These are phyloP conservation scores for Hypocreales sp. DNA, from an alignment of 2,329 filamentous ascomycete species.

Conservation along the genomic window DNA sequence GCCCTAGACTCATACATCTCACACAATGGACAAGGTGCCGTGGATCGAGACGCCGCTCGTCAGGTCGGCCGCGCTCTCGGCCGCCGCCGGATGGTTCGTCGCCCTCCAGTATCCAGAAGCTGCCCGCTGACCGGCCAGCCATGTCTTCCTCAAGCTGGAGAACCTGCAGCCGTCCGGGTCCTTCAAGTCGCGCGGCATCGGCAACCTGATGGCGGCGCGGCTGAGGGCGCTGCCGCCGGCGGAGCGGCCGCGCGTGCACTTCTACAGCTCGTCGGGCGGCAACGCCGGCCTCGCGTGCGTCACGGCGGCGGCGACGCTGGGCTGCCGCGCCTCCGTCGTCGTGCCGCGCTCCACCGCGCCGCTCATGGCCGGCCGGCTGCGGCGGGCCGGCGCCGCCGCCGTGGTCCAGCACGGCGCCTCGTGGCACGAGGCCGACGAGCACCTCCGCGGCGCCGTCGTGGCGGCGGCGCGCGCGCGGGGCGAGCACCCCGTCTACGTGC, in stretches of 20 bases:
- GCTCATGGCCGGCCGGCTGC: conserved; percentile 53
- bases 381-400: conserved; percentile 40
- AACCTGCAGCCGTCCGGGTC: conserved; percentile 68
- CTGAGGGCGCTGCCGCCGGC: conserved; percentile 12
- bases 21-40: too few relatives aligned
- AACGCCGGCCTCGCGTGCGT: conserved; percentile 71
- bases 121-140: too few relatives aligned
- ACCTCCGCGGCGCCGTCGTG: conserved; percentile 41
- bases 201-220: conserved; percentile 46
- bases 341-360: conserved; percentile 50
- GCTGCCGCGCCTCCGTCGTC: conserved; percentile 52
- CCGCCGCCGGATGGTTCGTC: conserved; percentile 7
- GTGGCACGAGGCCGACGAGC: conserved; percentile 54
- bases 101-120: too few relatives aligned
- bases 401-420: conserved; percentile 51
- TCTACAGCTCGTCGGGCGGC: conserved; percentile 60
- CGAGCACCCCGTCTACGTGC: conserved; percentile 39
- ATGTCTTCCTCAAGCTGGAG: conserved; percentile 72
- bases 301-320: conserved; percentile 48
- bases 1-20: background rate
- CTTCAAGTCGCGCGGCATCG: conserved; percentile 70
- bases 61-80: conserved; percentile 33
- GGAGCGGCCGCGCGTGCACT: conserved; percentile 27
- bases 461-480: conserved; percentile 11
- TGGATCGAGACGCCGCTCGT: conserved; percentile 57